phyloP scores from a whole-genome alignment of 2,329 filamentous ascomycete genomes.

The Talaromyces sp. region DNA sequence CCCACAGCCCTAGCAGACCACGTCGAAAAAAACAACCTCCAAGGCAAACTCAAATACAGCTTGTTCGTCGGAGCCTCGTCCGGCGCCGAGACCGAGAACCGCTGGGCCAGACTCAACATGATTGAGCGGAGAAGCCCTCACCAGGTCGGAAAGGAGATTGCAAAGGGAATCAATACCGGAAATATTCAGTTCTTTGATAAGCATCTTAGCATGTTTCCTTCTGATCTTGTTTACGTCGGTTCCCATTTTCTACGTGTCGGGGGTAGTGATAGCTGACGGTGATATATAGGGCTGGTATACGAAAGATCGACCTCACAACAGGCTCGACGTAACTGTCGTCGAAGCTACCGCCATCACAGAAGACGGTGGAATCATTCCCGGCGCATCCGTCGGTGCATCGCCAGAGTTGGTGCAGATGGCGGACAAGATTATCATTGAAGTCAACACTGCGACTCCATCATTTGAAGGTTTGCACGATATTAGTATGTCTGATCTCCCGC shows the following conservation, averaged over 20 bases:
- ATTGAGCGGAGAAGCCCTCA: constrained; percentile 81
- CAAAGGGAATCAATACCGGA: constrained; percentile 85
- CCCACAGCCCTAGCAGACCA: constrained; percentile 82
- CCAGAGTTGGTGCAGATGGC: constrained; percentile 88
- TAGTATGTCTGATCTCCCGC: constrained; percentile 81
- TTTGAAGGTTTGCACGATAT: constrained; percentile 91
- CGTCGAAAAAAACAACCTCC: constrained; percentile 80
- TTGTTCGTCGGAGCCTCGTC: constrained; percentile 89
- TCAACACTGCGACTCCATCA: constrained; percentile 81
- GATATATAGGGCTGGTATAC: constrained; percentile 87
- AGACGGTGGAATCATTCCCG: constrained; percentile 83
- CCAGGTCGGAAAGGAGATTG: constrained; percentile 86
- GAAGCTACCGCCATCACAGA: constrained; percentile 85
- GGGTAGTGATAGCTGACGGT: too few species aligned
- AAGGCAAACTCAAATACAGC: constrained; percentile 81
- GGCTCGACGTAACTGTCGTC: constrained; percentile 78
- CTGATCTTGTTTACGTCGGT: constrained; percentile 74
- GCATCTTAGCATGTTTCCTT: constrained; percentile 88
- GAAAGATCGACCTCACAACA: constrained; percentile 70
- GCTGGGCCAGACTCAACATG: constrained; percentile 88
- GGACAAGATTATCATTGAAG: constrained; percentile 89
- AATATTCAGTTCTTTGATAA: constrained; percentile 92
- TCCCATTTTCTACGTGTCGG: too few species aligned
- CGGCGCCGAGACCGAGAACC: constrained; percentile 84
- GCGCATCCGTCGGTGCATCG: constrained; percentile 79